Conservation (phyloP, 805 yeast genomes). For the Wickerhamiella galacta region DNA sequence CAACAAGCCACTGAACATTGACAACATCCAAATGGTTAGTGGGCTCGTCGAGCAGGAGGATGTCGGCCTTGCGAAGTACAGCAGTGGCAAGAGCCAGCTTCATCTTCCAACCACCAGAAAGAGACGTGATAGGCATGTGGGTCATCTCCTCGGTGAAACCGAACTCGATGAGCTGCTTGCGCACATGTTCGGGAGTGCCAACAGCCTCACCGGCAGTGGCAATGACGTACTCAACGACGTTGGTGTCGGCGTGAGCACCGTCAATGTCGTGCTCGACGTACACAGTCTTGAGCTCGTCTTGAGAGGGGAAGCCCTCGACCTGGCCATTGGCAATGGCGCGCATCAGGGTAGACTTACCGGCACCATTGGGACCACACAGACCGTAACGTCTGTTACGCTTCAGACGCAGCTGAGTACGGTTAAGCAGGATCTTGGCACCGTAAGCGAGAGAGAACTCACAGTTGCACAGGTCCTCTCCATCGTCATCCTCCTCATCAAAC, state of each 20-base stretch:
- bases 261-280: slow-evolving; percentile 99
- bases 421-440: slow-evolving; percentile 99
- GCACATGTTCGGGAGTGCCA: slow-evolving; percentile 58
- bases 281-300: slow-evolving; percentile 97
- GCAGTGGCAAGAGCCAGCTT: slow-evolving; percentile 99
- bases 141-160: slow-evolving; percentile 90
- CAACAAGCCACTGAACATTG: slow-evolving; percentile 98
- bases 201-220: slow-evolving; percentile 65
- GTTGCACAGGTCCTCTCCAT: slow-evolving; percentile 99
- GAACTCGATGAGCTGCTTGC: slow-evolving; percentile 70
- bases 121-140: slow-evolving; percentile 81
- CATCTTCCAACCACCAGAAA: slow-evolving; percentile 99
- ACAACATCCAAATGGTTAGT: slow-evolving; percentile 99
- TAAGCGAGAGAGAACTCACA: slow-evolving; percentile 99
- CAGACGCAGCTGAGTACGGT: slow-evolving; percentile 97
- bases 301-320: slow-evolving; percentile 99
- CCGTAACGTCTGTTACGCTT: slow-evolving; percentile 96
- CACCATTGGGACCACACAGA: slow-evolving; percentile 98
- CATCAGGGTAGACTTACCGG: slow-evolving; percentile 98
- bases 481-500: slow-evolving; percentile 83
- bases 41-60: slow-evolving; percentile 96
- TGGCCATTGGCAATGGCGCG: slow-evolving; percentile 95
- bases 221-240: slow-evolving; percentile 82
- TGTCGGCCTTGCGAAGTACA: slow-evolving; percentile 94
- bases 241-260: slow-evolving; percentile 91